Conservation (phyloP, 2,329 filamentous ascomycete genomes). For the Paradendryphiella salina region DNA sequence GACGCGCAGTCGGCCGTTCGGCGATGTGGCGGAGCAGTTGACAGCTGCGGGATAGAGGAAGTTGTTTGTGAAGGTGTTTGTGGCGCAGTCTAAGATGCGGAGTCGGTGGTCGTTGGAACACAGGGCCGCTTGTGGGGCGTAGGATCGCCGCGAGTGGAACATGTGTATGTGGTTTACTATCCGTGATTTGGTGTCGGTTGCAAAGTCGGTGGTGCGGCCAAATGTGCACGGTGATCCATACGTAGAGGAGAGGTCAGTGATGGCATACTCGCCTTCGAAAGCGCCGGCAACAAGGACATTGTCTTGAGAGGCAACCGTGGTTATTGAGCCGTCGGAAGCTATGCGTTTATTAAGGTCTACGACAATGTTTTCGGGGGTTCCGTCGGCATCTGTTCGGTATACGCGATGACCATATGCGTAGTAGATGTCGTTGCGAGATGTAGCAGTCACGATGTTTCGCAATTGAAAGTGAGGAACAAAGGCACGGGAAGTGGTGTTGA, state of each 20-base stretch:
- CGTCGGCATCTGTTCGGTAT: slow-evolving; percentile 54
- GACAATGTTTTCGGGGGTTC: slow-evolving; percentile 47
- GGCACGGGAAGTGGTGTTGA: slow-evolving; percentile 55
- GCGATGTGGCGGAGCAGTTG: slow-evolving; percentile 74
- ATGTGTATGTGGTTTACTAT: slow-evolving; percentile 64
- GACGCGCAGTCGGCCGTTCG: slow-evolving; percentile 70
- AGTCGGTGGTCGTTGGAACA: slow-evolving; percentile 62
- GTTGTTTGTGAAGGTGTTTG: slow-evolving; percentile 61
- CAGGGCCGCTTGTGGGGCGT: slow-evolving; percentile 56
- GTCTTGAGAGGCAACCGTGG: slow-evolving; percentile 56
- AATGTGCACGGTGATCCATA: slow-evolving; percentile 44
- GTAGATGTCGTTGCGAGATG: slow-evolving; percentile 59
- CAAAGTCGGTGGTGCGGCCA: slow-evolving; percentile 55
- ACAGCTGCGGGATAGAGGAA: slow-evolving; percentile 64
- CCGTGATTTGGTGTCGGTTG: slow-evolving; percentile 54
- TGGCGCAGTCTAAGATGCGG: slow-evolving; percentile 58
- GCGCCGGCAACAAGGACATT: slow-evolving; percentile 59
- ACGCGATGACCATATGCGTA: slow-evolving; percentile 56
- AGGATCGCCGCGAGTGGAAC: slow-evolving; percentile 53
- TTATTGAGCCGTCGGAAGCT: slow-evolving; percentile 51
- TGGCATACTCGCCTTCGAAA: slow-evolving; percentile 61
- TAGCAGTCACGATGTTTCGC: slow-evolving; percentile 60
- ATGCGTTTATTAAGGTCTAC: slow-evolving; percentile 55
- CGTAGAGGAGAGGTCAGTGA: slow-evolving; percentile 49
- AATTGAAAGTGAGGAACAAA: slow-evolving; percentile 63